Evolutionary conservation across 2,329 filamentous ascomycete genomes (phyloP), one percentile per base, ranked within the genome.

Genomic region (Epichloe brachyelytri): DNA sequence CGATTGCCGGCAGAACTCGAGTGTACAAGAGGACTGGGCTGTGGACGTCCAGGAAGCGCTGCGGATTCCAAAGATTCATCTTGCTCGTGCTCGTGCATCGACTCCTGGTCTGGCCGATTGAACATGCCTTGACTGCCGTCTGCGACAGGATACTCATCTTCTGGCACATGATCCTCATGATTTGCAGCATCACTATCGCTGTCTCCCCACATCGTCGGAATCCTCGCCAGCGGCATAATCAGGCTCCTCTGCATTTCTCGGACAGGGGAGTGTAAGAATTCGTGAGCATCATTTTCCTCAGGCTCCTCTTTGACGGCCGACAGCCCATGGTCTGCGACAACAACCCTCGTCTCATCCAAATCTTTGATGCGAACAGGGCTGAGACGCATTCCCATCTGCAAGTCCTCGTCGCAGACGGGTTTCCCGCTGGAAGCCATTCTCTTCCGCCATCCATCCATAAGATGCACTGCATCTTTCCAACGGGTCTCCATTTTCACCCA

Each of bases 401-500:
- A 66, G 59, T 84, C 81, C 53, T 82, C 79, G 50, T 83, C 71
- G 59, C 86, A 82, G 57, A 91, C 79, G 0, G 83, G 80, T 53
- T 82, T 77, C 5, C 84, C 85, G 56, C 78, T 82, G 48, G 75
- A 76, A 15, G 79, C 80, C 79, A 95, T 88, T 41, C 88, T 79
- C 63, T 82, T 85, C 54, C 90, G 83, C 91, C 93, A 97, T 36
- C 86, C 83, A 57, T 96, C 88, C 72, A 98, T 95, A 69, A 98
- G 80, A 37, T 81, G 77, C 12, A 97, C 83, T 1, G 93, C 88
- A 63, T 97, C 91, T 57, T 82, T 83, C 88, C 93, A 95, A 48
- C 89, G 80, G 20, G 73, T 78, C 66, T 97, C 90, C 87, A 97
- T 95, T 68, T 86, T 89, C 64, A 94, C 86, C 85, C 91, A 95